phyloP scores from a whole-genome alignment of 441 rosid species.

The Dalechampia spathulata region DNA sequence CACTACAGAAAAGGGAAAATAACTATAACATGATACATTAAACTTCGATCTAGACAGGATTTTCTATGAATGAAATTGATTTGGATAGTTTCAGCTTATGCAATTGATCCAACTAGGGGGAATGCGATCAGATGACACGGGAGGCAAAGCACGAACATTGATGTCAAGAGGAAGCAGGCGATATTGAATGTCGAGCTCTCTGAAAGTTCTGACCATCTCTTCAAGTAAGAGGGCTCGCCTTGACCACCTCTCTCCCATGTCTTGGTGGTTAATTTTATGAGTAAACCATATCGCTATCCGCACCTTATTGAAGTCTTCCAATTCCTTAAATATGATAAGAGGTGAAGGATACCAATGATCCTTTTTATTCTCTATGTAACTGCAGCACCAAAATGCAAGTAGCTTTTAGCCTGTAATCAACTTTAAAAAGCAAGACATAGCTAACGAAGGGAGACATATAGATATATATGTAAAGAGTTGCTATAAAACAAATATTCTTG shows the following conservation, averaged over 20 bases:
- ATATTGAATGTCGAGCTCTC: constrained; percentile 57
- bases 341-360: constrained; percentile 63
- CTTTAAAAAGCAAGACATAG: too few species aligned
- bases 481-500: too few species aligned
- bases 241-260: constrained; percentile 42
- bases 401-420: too few species aligned
- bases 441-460: too few species aligned
- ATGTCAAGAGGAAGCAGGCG: constrained; percentile 54
- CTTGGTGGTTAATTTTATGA: constrained; percentile 60
- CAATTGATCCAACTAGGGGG: too few species aligned
- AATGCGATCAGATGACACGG: not conserved
- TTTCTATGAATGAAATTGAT: too few species aligned
- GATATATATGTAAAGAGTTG: too few species aligned
- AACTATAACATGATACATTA: too few species aligned
- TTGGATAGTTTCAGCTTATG: too few species aligned
- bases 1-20: too few species aligned
- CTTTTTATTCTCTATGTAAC: constrained; percentile 50
- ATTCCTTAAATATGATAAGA: constrained; percentile 35
- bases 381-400: constrained; percentile 17
- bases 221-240: constrained; percentile 53
- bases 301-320: constrained; percentile 32
- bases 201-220: constrained; percentile 51
- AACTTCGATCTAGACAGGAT: too few species aligned
- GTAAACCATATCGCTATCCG: constrained; percentile 49
- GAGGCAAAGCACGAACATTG: constrained; percentile 34